Base-by-base conservation (phyloP, 2,329 filamentous ascomycete genomes). In the Aspergillus flavus region DNA sequence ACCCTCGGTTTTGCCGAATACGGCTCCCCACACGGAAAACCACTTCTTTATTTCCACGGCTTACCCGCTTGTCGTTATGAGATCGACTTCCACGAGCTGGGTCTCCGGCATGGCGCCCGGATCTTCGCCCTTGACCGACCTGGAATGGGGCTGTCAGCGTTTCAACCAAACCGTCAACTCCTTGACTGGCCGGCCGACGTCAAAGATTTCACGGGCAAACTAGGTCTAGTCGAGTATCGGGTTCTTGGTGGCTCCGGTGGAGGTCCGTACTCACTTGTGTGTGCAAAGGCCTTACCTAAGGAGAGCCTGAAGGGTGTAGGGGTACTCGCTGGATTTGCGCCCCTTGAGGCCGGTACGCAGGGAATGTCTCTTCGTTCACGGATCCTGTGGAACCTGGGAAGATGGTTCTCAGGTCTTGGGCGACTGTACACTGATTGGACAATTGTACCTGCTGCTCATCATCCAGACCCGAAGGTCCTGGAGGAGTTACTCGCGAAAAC, bases 231-330 rank as follows among this genome's bases (percentile, higher is more conserved):
- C 6, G 65, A 72, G 6, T 85, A 82, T 68, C 75, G 76, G 19
- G 72, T 85, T 26, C 64, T 84, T 6, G 82, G 81, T 2, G 71
- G 77, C 5, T 82, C 79, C 0, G 83, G 82, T 9, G 83, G 83
- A 23, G 80, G 80, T 2, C 81, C 82, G 0, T 84, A 82, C 66
- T 77, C 78, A 2, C 69, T 84, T 12, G 82, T 82, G 26, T 85
- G 82, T 65, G 76, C 82, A 14, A 73, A 76, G 48, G 63, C 65
- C 4, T 67, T 84, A 19, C 75, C 79, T 16, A 62, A 58, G 19
- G 55, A 69, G 0, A 56, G 46, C 5, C 53, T 55, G 32, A 52
- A 43, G 19, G 7, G 36, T 0, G 52, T 54, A 16, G 52, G 52
- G 14, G 52, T 54, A 34, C 52, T 54, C 19, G 30, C 16, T 4